A percentile compares a stretch with the other conserved stretches of the same genome.
Evolutionary conservation across 2,329 filamentous ascomycete genomes (phyloP).

Genomic region (Fusarium sp.): DNA sequence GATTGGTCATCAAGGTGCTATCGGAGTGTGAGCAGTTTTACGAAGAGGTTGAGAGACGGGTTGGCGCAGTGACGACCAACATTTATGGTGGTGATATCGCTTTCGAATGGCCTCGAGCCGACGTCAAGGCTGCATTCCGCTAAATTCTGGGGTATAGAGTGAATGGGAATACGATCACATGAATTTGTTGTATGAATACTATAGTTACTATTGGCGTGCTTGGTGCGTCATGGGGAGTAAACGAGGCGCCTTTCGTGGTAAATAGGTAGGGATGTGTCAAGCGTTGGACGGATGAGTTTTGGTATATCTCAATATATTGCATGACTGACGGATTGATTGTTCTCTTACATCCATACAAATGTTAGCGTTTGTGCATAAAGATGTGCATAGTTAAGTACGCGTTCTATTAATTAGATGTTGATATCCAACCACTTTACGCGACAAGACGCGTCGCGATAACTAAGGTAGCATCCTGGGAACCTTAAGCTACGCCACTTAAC

Average conservation of each 20-base stretch:
- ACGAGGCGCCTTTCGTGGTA: conserved; percentile 31
- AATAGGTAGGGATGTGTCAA: conserved; percentile 18
- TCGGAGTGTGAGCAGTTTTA: conserved; percentile 73
- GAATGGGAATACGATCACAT: conserved; percentile 32
- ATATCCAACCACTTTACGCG: conserved; percentile 38
- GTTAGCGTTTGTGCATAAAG: neutral
- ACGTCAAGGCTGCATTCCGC: conserved; percentile 69
- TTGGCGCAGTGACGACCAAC: conserved; percentile 68
- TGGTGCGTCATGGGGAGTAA: conserved; percentile 16
- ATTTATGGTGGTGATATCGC: conserved; percentile 73
- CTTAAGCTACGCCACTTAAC: conserved; percentile 35
- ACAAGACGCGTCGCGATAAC: conserved; percentile 37
- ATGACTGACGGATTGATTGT: neutral
- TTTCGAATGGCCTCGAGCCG: conserved; percentile 73
- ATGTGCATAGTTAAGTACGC: neutral
- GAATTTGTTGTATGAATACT: conserved; percentile 35
- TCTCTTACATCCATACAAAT: neutral
- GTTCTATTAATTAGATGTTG: neutral
- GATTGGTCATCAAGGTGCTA: conserved; percentile 67
- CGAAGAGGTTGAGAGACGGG: conserved; percentile 68
- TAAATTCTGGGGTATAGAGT: conserved; percentile 26
- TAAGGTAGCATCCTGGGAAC: neutral
- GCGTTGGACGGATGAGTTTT: conserved; percentile 17
- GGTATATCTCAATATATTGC: conserved; percentile 27
- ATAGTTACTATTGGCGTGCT: conserved; percentile 27